These are phyloP conservation scores for Cyclotella cryptica DNA, from an alignment of 108 stramenopile genomes.

Conservation along the genomic window DNA sequence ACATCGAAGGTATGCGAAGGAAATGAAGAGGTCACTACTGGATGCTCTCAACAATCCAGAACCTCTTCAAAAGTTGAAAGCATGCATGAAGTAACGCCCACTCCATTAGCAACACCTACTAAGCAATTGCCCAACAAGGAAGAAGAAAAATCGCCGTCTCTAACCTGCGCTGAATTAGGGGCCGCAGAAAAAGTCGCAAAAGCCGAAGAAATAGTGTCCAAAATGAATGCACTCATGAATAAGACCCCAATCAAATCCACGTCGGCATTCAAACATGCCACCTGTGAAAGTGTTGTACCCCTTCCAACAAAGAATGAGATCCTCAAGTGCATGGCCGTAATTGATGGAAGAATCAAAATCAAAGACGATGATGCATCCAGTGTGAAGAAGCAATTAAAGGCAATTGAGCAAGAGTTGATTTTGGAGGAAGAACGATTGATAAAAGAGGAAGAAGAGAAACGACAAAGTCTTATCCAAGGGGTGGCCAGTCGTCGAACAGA, in stretches of 20 bases:
- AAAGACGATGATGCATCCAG: constrained; percentile 36
- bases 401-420: constrained; percentile 34
- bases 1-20: no score
- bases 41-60: no score
- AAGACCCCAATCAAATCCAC: constrained; percentile 1
- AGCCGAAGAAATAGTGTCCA: constrained; percentile 48
- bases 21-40: no score
- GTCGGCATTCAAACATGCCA: not conserved
- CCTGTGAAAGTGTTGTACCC: constrained; percentile 13
- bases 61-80: no score
- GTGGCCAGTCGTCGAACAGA: constrained; percentile 9
- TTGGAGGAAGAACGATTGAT: constrained; percentile 33
- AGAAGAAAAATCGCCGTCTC: not conserved
- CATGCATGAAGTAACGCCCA: no score
- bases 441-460: constrained; percentile 37
- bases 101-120: no score
- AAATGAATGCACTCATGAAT: constrained; percentile 37
- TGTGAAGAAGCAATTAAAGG: constrained; percentile 48
- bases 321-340: constrained; percentile 43
- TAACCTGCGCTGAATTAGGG: constrained; percentile 43
- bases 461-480: constrained; percentile 21
- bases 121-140: not conserved
- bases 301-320: constrained; percentile 56
- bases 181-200: constrained; percentile 40
- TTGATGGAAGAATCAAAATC: constrained; percentile 52